Evolutionary conservation across 352 stramenopile genomes (phyloP).

Genomic region (Globisporangium okanoganense): DNA sequence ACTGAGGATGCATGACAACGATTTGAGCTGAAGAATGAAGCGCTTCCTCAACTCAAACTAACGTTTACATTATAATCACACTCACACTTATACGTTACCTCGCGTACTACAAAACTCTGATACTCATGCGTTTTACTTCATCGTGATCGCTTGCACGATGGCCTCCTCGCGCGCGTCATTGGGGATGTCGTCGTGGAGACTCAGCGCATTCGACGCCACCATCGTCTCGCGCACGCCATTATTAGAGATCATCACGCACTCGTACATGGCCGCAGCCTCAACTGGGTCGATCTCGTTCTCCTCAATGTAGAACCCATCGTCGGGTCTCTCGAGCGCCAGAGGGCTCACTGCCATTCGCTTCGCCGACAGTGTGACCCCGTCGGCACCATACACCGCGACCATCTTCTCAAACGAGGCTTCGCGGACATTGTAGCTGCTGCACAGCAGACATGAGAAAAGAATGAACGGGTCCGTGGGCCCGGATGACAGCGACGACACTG

Average conservation of each 20-base stretch:
- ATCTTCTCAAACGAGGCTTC: slow-evolving; percentile 62
- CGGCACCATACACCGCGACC: slow-evolving; percentile 35
- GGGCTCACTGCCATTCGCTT: slow-evolving; percentile 28
- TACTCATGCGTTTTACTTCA: slow-evolving; percentile 10
- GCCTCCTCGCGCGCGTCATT: slow-evolving; percentile 44
- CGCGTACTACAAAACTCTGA: neutral
- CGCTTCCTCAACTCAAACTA: neutral
- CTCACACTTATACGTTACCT: neutral
- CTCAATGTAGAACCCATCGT: slow-evolving; percentile 58
- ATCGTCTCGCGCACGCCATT: slow-evolving; percentile 54
- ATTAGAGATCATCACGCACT: slow-evolving; percentile 48
- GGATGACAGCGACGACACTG: slow-evolving; percentile 10
- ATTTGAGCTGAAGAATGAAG: neutral
- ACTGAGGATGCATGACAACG: neutral
- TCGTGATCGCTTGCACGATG: slow-evolving; percentile 43
- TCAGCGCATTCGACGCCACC: slow-evolving; percentile 3
- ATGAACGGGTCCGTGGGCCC: slow-evolving; percentile 25
- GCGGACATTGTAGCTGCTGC: slow-evolving; percentile 65
- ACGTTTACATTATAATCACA: neutral
- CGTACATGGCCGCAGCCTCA: slow-evolving; percentile 24
- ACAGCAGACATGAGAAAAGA: slow-evolving; percentile 67
- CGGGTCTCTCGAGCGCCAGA: slow-evolving; percentile 26
- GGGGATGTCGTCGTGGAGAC: slow-evolving; percentile 23
- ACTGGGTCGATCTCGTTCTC: slow-evolving; percentile 32
- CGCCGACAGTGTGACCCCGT: slow-evolving; percentile 39